Base-by-base conservation (phyloP, 225 moss, liverwort and hornwort species). In the Takakia lepidozioides region DNA sequence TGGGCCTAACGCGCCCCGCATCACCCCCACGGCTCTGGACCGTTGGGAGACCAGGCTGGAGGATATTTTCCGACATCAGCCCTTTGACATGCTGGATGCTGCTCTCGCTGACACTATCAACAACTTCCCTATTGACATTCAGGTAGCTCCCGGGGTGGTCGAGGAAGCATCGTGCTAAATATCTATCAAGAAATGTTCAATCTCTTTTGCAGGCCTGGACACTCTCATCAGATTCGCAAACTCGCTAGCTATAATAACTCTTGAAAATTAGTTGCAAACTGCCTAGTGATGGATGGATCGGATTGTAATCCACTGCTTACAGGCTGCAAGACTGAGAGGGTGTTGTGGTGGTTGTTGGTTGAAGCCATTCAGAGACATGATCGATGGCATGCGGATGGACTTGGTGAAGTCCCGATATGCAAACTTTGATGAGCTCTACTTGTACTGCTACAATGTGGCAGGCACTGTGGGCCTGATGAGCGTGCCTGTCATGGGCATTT, bases 391-490 rank as follows among this genome's bases (percentile, higher is more conserved):
- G 93, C 69, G 93, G 30, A 95, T 95, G 93, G 93, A 95, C 3
- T 5, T 89, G 29, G 72, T 82, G 62, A 95, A 95, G 56, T 84
- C 86, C 4, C 78, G 93, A 21, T 95, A 95, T 50, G 74, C 63
- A 17, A 84, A 63, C 3, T 95, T 95, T 20, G 89, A 95, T 27
- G 93, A 95, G 60, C 70, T 95, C 1, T 95, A 95, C 38, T 22
- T 95, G 38, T 95, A 95, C 43, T 95, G 93, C 38, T 95, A 95
- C 56, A 95, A 95, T 40, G 93, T 95, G 4, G 93, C 93, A 0
- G 93, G 93, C 18, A 95, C 93, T 0, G 93, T 95, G 46, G 93
- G 93, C 5, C 64, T 95, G 64, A 95, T 95, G 93, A 95, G 89
- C 48, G 93, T 95, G 3, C 93, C 93, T 4, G 57, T 95, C 6